Evolutionary conservation across 1,139 yeast species (phyloP), one percentile per base, ranked within the genome.

Genomic region (Candida glucosophila): DNA sequence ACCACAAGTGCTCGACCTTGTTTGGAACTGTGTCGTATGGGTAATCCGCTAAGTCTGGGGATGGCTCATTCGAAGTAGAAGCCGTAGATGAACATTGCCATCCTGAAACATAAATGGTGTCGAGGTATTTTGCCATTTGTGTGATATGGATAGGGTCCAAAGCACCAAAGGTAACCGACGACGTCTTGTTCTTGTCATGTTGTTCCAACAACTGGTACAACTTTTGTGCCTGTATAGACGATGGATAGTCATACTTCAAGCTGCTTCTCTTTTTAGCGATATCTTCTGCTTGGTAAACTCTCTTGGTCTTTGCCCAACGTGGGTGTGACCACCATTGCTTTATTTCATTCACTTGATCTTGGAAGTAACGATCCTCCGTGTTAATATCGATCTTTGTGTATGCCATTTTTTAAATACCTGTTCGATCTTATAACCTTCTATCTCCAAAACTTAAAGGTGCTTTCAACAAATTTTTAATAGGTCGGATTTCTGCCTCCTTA

Each of bases 1-100:
- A 86, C 77, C 92, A 90, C 50, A 90, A 69, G 55, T 90, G 96
- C 59, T 90, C 94, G 40, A 86, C 96, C 71, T 90, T 90, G 70
- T 88, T 88, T 49, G 98, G 98, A 34, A 90, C 98, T 22, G 98
- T 90, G 60, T 90, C 96, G 81, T 80, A 81, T 30, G 97, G 97
- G 60, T 90, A 90, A 58, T 90, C 98, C 33, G 97, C 98, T 51
- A 90, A 73, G 68, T 90, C 98, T 34, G 97, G 97, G 22, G 94
- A 83, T 25, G 97, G 97, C 61, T 88, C 97, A 55, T 90, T 88
- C 22, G 95, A 82, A 25, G 95, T 82, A 15, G 96, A 88, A 30
- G 97, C 96, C 27, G 96, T 88, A 18, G 96, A 85, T 28, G 96
- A 86, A 57, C 95, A 86, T 64, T 90, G 97, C 98, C 98, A 88